Evolutionary conservation across 1,139 yeast genomes (phyloP).

Genomic region (Martiniozyma asiatica): DNA sequence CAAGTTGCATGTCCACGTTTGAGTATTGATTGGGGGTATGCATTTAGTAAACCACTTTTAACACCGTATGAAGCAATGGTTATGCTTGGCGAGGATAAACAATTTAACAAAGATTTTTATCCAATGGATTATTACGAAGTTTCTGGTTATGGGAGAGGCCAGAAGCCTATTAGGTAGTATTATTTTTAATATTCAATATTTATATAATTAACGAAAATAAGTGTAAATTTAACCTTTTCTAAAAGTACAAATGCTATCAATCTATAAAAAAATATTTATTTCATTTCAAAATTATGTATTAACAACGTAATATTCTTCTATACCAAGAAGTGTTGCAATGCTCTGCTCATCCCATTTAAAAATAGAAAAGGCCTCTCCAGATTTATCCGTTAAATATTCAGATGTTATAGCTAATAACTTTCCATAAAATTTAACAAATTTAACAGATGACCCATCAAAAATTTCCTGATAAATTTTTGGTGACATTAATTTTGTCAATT

Average conservation of each 20-base stretch:
- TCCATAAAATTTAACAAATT: conserved; percentile 41
- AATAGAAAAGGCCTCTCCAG: conserved; percentile 15
- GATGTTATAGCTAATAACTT: conserved; percentile 31
- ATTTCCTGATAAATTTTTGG: conserved; percentile 51
- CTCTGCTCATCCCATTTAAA: conserved; percentile 47
- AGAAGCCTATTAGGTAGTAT: conserved; percentile 33
- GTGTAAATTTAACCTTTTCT: background rate
- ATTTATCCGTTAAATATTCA: conserved; percentile 27
- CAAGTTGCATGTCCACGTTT: conserved; percentile 97
- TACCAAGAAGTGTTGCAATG: conserved; percentile 54
- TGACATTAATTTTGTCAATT: conserved; percentile 45
- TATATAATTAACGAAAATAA: too few relatives aligned
- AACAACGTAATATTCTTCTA: conserved; percentile 30
- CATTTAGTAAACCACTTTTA: conserved; percentile 78
- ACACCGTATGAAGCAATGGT: conserved; percentile 98
- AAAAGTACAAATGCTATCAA: conserved; percentile 1
- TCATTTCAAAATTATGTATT: too few relatives aligned
- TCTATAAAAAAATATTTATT: too few relatives aligned
- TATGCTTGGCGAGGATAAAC: conserved; percentile 57
- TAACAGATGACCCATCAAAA: conserved; percentile 33
- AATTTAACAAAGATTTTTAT: conserved; percentile 56
- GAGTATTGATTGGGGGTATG: conserved; percentile 98
- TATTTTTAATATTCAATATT: background rate
- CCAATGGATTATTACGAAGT: conserved; percentile 94
- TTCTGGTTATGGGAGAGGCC: conserved; percentile 91